Percentiles rank a stretch among this genome's conserved stretches.
These are phyloP conservation scores for Podospora anserina DNA, from an alignment of 495 filamentous ascomycete genomes.

Conservation along the genomic window DNA sequence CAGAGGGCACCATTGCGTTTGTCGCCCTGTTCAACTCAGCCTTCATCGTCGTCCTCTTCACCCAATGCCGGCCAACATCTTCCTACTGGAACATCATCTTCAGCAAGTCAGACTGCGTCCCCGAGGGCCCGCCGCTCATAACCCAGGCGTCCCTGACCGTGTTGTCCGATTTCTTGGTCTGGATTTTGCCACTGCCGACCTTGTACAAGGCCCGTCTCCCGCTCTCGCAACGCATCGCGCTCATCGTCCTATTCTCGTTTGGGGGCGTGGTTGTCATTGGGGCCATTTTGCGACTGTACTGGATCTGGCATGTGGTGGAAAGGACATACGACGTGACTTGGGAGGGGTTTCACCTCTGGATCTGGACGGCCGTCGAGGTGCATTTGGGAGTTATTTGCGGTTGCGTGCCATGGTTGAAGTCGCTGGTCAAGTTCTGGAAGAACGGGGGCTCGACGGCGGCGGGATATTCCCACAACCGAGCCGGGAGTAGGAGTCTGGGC, in stretches of 20 bases:
- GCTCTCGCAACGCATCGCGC: constrained; percentile 20
- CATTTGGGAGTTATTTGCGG: constrained; percentile 41
- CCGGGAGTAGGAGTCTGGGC: not conserved
- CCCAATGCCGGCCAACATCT: constrained; percentile 32
- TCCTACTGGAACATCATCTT: constrained; percentile 36
- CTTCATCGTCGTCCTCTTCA: constrained; percentile 37
- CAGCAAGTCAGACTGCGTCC: constrained; percentile 21
- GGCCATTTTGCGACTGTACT: constrained; percentile 26
- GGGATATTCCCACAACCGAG: not conserved
- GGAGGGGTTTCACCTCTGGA: constrained; percentile 41
- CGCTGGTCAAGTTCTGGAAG: constrained; percentile 28
- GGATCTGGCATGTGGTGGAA: constrained; percentile 27
- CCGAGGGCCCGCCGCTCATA: constrained; percentile 29
- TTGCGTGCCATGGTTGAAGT: constrained; percentile 39
- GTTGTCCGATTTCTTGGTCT: constrained; percentile 39
- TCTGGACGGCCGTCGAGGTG: constrained; percentile 44
- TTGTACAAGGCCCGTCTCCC: constrained; percentile 33
- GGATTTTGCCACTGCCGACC: constrained; percentile 41
- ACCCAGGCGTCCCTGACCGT: constrained; percentile 33
- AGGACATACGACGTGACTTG: constrained; percentile 35
- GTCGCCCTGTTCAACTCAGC: constrained; percentile 24
- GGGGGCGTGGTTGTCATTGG: constrained; percentile 29
- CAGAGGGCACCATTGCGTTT: constrained; percentile 22
- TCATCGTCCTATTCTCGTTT: constrained; percentile 29
- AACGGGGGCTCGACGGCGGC: constrained; percentile 7